Conservation (phyloP, 768 basidiomycete genomes). For the Panus rudis region DNA sequence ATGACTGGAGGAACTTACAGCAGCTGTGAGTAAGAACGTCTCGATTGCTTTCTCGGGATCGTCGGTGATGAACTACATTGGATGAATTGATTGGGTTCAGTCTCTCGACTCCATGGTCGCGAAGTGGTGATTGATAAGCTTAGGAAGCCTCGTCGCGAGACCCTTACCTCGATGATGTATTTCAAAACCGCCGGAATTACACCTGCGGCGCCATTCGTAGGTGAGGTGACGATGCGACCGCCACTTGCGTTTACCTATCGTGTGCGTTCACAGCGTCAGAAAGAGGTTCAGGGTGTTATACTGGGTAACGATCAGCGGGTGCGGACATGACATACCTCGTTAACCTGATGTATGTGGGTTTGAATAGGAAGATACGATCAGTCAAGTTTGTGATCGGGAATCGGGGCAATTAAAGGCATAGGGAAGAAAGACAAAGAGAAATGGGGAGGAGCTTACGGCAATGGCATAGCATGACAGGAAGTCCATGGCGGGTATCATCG, state of each 20-base stretch:
- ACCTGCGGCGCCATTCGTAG: slow-evolving; percentile 90
- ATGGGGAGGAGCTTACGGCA: slow-evolving; percentile 39
- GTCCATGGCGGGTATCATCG: slow-evolving; percentile 88
- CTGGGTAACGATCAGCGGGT: no score
- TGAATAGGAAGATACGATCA: not conserved
- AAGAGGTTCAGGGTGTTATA: no score
- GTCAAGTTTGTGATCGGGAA: no score
- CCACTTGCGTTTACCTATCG: slow-evolving; percentile 92
- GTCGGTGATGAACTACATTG: slow-evolving; percentile 72
- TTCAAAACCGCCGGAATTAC: slow-evolving; percentile 92
- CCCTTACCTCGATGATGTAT: slow-evolving; percentile 70
- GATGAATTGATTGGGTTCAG: not conserved
- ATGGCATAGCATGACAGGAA: slow-evolving; percentile 93
- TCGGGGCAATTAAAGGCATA: no score
- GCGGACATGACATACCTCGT: no score
- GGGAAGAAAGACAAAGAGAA: no score
- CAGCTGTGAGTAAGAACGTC: slow-evolving; percentile 86
- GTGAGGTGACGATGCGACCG: slow-evolving; percentile 91
- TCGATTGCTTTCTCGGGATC: slow-evolving; percentile 82
- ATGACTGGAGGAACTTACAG: no score
- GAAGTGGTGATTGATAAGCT: not conserved
- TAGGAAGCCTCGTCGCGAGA: not conserved
- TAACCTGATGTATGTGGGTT: slow-evolving; percentile 32
- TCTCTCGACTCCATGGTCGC: not conserved
- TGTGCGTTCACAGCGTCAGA: no score